Base-by-base conservation (phyloP, 371 early-diverging fungal species). In the Mucor saturninus region DNA sequence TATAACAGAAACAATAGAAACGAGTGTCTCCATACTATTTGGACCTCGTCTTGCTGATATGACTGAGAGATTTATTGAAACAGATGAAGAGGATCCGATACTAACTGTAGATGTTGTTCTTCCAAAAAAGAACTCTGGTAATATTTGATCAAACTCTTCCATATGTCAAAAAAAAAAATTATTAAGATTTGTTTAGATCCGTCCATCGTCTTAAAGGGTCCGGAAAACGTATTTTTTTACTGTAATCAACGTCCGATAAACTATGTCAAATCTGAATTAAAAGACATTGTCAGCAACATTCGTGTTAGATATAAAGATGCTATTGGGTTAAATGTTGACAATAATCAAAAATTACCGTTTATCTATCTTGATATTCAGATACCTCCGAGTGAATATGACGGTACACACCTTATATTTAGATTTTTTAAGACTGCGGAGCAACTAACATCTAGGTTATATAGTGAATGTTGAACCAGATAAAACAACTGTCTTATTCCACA, bases 391-490 rank as follows among this genome's bases (percentile, higher is more conserved):
- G 60, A 72, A 55, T 74, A 67, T 30, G 77, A 80, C 66, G 76
- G 80, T 77, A 71, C 21, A 21, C 21, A 21, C 21, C 21, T 21
- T 21, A 8, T 35, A 26, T 46, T 46, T 21, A 46, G 0, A 43
- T 14, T n/a, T 52, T 52, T 21, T 21, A 1, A 21, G 21, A 21
- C 21, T 21, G 21, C 21, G 21, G 21, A 21, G 21, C 21, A 21
- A 21, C 26, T 6, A 9, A 13, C 9, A 8, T 45, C 5, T 2
- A 15, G 13, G 8, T 46, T 46, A 4, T 21, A 48, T 62, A 81
- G 81, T 81, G 7, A 81, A 81, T 54, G 46, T 81, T 15, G 81
- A 81, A 30, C 81, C 81, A 1, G 67, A 64, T 51, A 81, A 81
- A 37, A 68, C 63, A 29, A 72, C 65, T 0, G 66, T 81, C 11